phyloP scores from a whole-genome alignment of 1,284 basidiomycete species.

The Waitea zeae region DNA sequence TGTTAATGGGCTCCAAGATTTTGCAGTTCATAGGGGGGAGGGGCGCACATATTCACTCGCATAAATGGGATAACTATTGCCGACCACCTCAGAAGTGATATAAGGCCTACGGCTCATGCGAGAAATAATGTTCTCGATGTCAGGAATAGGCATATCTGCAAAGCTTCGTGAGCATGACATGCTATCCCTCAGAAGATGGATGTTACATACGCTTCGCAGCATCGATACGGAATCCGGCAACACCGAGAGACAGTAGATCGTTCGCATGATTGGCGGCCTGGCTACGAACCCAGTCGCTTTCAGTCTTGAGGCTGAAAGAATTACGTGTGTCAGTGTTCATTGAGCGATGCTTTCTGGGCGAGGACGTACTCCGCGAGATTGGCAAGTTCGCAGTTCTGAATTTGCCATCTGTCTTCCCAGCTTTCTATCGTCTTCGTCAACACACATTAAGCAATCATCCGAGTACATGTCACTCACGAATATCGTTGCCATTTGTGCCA shows the following conservation, averaged over 20 bases:
- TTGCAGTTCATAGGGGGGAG: not conserved
- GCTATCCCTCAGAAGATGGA: not conserved
- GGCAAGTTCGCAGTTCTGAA: slow-evolving; percentile 14
- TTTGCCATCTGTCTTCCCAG: slow-evolving; percentile 12
- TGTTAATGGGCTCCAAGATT: not conserved
- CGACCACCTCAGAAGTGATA: slow-evolving; percentile 10
- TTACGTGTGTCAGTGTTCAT: not conserved
- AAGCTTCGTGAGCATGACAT: slow-evolving; percentile 4
- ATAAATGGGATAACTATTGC: slow-evolving; percentile 10
- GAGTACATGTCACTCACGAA: not conserved
- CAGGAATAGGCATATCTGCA: slow-evolving; percentile 9
- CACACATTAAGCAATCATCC: slow-evolving; percentile 15
- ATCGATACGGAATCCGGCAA: slow-evolving; percentile 15
- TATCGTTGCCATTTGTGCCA: slow-evolving; percentile 2
- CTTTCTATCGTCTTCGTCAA: slow-evolving; percentile 13
- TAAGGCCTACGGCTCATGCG: slow-evolving; percentile 8
- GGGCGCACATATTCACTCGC: slow-evolving; percentile 6
- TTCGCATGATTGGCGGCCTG: slow-evolving; percentile 9
- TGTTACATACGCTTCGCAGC: slow-evolving; percentile 13
- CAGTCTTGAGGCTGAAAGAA: slow-evolving; percentile 2
- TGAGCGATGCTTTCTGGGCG: not conserved
- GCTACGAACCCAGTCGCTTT: slow-evolving; percentile 2
- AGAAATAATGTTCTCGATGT: slow-evolving; percentile 11
- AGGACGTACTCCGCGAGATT: slow-evolving; percentile 13
- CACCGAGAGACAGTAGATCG: slow-evolving; percentile 14